phyloP scores from a whole-genome alignment of 768 basidiomycete genomes.

The Pisolithus microcarpus region DNA sequence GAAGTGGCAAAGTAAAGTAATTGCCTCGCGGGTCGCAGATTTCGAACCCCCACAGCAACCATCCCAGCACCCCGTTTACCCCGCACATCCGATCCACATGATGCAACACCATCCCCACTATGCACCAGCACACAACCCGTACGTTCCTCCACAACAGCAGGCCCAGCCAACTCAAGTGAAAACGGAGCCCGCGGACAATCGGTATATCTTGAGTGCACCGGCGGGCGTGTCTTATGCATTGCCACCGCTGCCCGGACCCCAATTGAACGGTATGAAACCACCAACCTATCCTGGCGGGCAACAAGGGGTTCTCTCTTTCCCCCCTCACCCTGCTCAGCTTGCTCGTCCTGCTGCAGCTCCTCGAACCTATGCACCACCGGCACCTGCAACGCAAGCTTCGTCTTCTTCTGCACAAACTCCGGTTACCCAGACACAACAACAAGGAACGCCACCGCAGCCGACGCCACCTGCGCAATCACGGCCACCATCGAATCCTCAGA shows the following conservation, averaged over 20 bases:
- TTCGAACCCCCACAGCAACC: conserved; percentile 60
- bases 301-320: conserved; percentile 51
- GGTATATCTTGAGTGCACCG: conserved; percentile 52
- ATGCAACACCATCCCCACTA: conserved; percentile 51
- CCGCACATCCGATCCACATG: conserved; percentile 58
- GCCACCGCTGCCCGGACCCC: conserved; percentile 59
- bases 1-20: conserved; percentile 96
- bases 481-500: conserved; percentile 12
- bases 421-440: conserved; percentile 18
- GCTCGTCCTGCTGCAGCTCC: conserved; percentile 13
- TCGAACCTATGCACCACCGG: conserved; percentile 19
- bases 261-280: conserved; percentile 47
- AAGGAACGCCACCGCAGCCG: conserved; percentile 12
- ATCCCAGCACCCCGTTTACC: conserved; percentile 44
- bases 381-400: neutral
- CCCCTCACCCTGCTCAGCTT: conserved; percentile 28
- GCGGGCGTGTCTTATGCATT: conserved; percentile 44
- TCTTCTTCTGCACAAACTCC: conserved; percentile 13
- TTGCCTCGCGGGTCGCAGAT: conserved; percentile 92
- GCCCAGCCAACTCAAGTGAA: conserved; percentile 49
- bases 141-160: conserved; percentile 31
- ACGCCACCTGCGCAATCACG: conserved; percentile 12
- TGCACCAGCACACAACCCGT: conserved; percentile 43
- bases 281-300: conserved; percentile 52
- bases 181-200: conserved; percentile 62